Evolutionary conservation across 306 rosid genomes (phyloP), one percentile per base, ranked within the genome.

Genomic region (Lotus japonicus): DNA sequence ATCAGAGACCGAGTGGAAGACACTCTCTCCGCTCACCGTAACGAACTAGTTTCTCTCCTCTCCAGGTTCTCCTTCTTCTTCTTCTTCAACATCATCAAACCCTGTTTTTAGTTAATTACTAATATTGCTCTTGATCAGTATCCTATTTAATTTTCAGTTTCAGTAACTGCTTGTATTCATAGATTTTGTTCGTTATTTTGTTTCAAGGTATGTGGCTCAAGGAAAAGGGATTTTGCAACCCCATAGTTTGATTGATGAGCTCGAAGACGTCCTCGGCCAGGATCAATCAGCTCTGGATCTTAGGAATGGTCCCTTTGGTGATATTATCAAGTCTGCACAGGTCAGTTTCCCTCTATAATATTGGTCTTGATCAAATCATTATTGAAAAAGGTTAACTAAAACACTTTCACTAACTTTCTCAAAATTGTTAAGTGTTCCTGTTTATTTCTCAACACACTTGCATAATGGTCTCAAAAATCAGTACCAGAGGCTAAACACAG

Each of bases 221-320:
- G 97, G 96, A 39, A 90, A 90, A 85, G 90, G 92, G 71, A 88
- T 94, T 62, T 75, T 90, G 84, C 97, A 88, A 52, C 97, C 98
- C 72, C 98, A 90, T 81, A 70, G 71, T 18, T 76, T 94, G 89
- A 75, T 86, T 59, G 97, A 88, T 71, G 97, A 90, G 59, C 87
- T 88, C 10, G 95, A 90, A 2, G 85, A 66, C 13, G 70, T 75
- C 21, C 42, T 65, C 45, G 65, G 81, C 10, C 85, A 79, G 3
- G 84, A 85, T 45, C 60, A 79, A 66, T 66, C 83, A 9, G 15
- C 48, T 6, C 2, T 6, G 23, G 70, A 48, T 39, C 90, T 88
- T 52, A 81, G 59, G 51, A 64, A 53, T 58, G 79, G 88, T 0
- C 83, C 80, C 19, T 84, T 84, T 48, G 50, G 70, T 5, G 82